Conservation (phyloP, 495 filamentous ascomycete species). For the Penicillium atrosanguineum region DNA sequence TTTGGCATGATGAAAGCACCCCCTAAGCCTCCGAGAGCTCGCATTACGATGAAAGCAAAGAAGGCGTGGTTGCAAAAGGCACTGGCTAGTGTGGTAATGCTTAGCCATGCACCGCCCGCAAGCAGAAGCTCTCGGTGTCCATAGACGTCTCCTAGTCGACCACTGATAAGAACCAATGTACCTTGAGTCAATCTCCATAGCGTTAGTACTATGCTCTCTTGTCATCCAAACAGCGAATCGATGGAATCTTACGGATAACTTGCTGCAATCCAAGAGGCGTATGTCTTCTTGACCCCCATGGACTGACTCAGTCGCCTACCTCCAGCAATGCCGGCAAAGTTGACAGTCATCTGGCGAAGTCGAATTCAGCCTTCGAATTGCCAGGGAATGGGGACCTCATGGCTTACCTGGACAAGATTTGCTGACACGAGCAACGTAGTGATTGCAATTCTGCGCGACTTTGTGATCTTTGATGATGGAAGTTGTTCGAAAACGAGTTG, state of each 20-base stretch:
- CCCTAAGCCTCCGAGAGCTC: slow-evolving; percentile 43
- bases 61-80: slow-evolving; percentile 42
- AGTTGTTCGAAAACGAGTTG: slow-evolving; percentile 26
- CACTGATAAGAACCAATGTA: slow-evolving; percentile 47
- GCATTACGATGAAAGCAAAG: slow-evolving; percentile 36
- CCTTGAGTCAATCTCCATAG: slow-evolving; percentile 42
- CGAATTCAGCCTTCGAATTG: neutral
- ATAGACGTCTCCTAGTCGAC: slow-evolving; percentile 49
- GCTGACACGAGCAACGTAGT: slow-evolving; percentile 24
- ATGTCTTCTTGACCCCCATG: slow-evolving; percentile 19
- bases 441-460: slow-evolving; percentile 16
- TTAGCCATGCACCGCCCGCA: slow-evolving; percentile 36
- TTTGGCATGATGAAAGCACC: slow-evolving; percentile 49
- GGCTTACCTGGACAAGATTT: slow-evolving; percentile 30
- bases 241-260: slow-evolving; percentile 26
- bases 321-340: slow-evolving; percentile 31
- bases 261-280: slow-evolving; percentile 31
- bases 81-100: slow-evolving; percentile 34
- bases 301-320: slow-evolving; percentile 25
- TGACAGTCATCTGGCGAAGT: slow-evolving; percentile 27
- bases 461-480: slow-evolving; percentile 12
- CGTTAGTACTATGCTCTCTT: neutral
- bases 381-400: neutral
- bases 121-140: slow-evolving; percentile 47
- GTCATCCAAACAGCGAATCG: neutral